phyloP scores from a whole-genome alignment of 202 grass and related monocot genomes.

The Zizania palustris region DNA sequence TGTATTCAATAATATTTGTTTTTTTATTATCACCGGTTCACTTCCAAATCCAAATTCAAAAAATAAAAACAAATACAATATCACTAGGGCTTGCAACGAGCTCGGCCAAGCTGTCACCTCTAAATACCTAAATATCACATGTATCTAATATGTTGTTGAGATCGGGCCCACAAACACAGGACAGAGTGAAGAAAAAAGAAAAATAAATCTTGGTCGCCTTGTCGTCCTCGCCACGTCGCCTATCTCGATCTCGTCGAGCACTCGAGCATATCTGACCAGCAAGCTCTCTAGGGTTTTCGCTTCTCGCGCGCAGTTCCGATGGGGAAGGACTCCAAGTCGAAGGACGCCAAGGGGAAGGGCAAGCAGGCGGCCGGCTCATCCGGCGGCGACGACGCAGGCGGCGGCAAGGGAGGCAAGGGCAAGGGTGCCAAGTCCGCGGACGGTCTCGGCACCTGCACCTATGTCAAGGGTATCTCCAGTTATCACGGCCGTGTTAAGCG shows the following conservation, averaged over 20 bases:
- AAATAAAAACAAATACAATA: too few species aligned
- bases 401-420: slow-evolving; percentile 70
- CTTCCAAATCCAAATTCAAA: too few species aligned
- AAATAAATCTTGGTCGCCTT: too few species aligned
- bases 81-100: too few species aligned
- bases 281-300: slow-evolving; percentile 35
- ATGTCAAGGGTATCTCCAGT: slow-evolving; percentile 68
- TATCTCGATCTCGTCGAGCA: background rate
- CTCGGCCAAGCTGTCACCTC: too few species aligned
- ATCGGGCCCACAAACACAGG: too few species aligned
- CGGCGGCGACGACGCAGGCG: slow-evolving; percentile 52
- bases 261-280: background rate
- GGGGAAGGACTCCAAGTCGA: slow-evolving; percentile 86
- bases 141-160: too few species aligned
- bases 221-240: background rate
- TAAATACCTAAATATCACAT: too few species aligned
- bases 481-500: background rate
- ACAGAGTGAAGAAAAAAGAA: too few species aligned
- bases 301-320: slow-evolving; percentile 34
- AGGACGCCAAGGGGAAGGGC: slow-evolving; percentile 84
- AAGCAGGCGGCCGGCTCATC: slow-evolving; percentile 63
- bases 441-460: slow-evolving; percentile 91
- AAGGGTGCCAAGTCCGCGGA: slow-evolving; percentile 85
- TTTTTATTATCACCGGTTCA: too few species aligned
- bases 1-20: too few species aligned